Evolutionary conservation across 163 green algal species (phyloP).

Genomic region (Prototheca stagnorum): DNA sequence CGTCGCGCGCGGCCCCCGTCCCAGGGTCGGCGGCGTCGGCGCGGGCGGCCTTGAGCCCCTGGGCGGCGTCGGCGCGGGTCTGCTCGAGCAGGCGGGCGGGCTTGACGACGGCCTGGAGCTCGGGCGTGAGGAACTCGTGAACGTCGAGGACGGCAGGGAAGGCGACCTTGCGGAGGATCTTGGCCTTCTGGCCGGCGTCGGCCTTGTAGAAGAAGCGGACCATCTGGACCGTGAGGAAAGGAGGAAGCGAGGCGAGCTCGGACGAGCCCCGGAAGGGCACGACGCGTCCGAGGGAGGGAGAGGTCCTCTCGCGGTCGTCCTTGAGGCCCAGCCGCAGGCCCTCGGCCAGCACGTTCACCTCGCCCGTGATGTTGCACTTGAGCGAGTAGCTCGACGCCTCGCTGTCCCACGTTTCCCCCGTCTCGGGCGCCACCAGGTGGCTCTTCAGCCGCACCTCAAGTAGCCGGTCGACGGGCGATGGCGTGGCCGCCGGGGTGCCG

Average conservation of each 20-base stretch:
- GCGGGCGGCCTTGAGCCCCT: slow-evolving; percentile 26
- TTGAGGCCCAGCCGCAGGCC: slow-evolving; percentile 71
- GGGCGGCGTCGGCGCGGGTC: slow-evolving; percentile 11
- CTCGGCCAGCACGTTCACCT: slow-evolving; percentile 81
- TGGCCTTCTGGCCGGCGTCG: slow-evolving; percentile 84
- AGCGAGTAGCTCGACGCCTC: slow-evolving; percentile 47
- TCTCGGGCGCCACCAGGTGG: neutral
- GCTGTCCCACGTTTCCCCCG: slow-evolving; percentile 20
- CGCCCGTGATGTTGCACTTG: slow-evolving; percentile 90
- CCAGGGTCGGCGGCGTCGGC: slow-evolving; percentile 2
- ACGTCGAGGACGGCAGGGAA: slow-evolving; percentile 79
- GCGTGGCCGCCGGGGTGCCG: neutral
- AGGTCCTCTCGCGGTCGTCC: slow-evolving; percentile 76
- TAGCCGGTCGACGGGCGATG: slow-evolving; percentile 5
- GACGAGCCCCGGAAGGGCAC: slow-evolving; percentile 57
- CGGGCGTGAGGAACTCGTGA: slow-evolving; percentile 77
- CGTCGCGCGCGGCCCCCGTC: neutral
- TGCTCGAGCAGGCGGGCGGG: slow-evolving; percentile 39
- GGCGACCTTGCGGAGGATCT: slow-evolving; percentile 84
- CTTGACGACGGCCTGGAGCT: slow-evolving; percentile 37
- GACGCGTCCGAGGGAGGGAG: slow-evolving; percentile 21
- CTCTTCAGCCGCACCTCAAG: slow-evolving; percentile 2
- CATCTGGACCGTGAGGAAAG: slow-evolving; percentile 77
- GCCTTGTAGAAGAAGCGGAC: slow-evolving; percentile 95
- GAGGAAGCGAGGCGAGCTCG: slow-evolving; percentile 44